Evolutionary conservation across 352 stramenopile species (phyloP).

Genomic region (Pythium rhizo-oryzae): DNA sequence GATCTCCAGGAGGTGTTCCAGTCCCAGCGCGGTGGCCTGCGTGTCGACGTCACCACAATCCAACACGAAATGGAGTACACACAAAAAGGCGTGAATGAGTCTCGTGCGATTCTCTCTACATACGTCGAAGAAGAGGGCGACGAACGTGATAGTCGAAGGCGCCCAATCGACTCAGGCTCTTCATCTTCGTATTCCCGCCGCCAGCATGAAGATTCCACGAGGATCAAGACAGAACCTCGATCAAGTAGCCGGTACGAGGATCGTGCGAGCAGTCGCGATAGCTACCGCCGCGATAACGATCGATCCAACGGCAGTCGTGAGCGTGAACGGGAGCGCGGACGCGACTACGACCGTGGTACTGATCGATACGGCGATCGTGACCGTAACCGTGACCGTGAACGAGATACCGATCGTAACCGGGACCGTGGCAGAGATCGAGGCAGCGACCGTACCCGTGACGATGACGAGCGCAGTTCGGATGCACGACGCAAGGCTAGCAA

Average conservation of each 20-base stretch:
- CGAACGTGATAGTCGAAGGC: constrained; percentile 18
- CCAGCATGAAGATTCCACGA: background rate
- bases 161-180: background rate
- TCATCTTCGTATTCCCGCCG: constrained; percentile 14
- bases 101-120: constrained; percentile 46
- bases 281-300: constrained; percentile 8
- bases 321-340: constrained; percentile 12
- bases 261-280: constrained; percentile 10
- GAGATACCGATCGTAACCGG: constrained; percentile 22
- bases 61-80: constrained; percentile 66
- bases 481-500: background rate
- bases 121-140: constrained; percentile 29
- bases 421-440: constrained; percentile 5
- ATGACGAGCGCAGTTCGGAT: background rate
- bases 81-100: constrained; percentile 66
- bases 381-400: no score
- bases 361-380: constrained; percentile 24
- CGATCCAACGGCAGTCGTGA: constrained; percentile 4
- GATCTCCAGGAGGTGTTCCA: constrained; percentile 57
- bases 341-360: constrained; percentile 18
- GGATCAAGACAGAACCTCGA: constrained; percentile 18
- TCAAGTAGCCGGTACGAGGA: constrained; percentile 7
- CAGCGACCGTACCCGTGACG: constrained; percentile 14
- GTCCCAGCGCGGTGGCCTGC: constrained; percentile 59
- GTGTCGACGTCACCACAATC: constrained; percentile 61